A percentile compares a stretch with the other conserved stretches of the same genome.
These are phyloP conservation scores for Apiospora phragmitis DNA, from an alignment of 2,329 filamentous ascomycete species.

Conservation along the genomic window DNA sequence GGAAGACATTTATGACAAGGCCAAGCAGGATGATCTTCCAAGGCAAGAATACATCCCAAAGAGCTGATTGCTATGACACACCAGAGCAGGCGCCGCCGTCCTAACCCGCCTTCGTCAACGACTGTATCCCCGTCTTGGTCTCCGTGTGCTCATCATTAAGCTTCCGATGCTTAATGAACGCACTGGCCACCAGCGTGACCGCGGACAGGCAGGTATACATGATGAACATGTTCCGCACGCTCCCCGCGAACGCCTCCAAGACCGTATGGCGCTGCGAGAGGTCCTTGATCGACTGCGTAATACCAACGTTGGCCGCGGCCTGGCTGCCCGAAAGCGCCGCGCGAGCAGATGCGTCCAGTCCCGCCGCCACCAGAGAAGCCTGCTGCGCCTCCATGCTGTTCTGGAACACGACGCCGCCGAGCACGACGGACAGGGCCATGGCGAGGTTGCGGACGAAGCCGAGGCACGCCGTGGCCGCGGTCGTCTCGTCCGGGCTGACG, in stretches of 20 bases:
- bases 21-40: no score
- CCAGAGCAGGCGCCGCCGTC: no score
- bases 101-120: constrained; percentile 20
- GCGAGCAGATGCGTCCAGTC: constrained; percentile 28
- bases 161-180: constrained; percentile 43
- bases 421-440: constrained; percentile 64
- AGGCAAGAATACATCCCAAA: no score
- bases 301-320: constrained; percentile 47
- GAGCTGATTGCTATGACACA: no score
- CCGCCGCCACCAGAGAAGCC: constrained; percentile 21
- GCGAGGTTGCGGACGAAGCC: constrained; percentile 67
- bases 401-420: constrained; percentile 70
- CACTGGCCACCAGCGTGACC: constrained; percentile 40
- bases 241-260: constrained; percentile 47
- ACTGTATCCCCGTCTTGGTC: constrained; percentile 47
- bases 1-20: no score
- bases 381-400: constrained; percentile 39
- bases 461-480: constrained; percentile 65
- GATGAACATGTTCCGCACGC: constrained; percentile 50
- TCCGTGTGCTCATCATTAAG: constrained; percentile 51
- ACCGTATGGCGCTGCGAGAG: constrained; percentile 38
- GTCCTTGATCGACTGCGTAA: constrained; percentile 40
- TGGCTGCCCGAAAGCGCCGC: constrained; percentile 38
- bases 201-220: constrained; percentile 44
- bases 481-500: constrained; percentile 37